Percentiles rank a stretch among this genome's conserved stretches.
Conservation (phyloP, 805 yeast species). For the Candida saitoana region DNA sequence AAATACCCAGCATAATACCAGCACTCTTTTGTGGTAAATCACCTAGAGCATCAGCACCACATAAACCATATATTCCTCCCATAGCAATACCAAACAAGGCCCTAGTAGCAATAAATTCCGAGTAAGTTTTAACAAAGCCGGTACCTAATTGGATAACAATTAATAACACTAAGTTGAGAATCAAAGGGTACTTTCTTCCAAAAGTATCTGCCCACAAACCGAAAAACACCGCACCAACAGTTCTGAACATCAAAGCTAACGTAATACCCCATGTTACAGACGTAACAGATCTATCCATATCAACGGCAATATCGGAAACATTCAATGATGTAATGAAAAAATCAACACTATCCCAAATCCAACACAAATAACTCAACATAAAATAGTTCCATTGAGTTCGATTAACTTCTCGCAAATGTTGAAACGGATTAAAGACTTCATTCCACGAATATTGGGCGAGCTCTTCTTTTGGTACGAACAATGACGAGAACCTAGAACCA, state of each 20-base stretch:
- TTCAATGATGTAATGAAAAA: constrained; percentile 60
- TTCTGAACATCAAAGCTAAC: constrained; percentile 62
- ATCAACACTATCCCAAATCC: constrained; percentile 73
- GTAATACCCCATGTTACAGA: constrained; percentile 71
- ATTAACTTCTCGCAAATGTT: constrained; percentile 33
- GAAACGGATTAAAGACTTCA: constrained; percentile 44
- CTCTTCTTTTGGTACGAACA: constrained; percentile 44
- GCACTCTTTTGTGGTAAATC: constrained; percentile 58
- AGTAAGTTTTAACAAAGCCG: constrained; percentile 57
- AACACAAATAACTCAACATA: constrained; percentile 55
- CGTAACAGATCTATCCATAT: constrained; percentile 39
- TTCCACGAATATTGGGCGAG: constrained; percentile 29
- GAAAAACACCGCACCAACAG: constrained; percentile 66
- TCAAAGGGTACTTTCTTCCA: constrained; percentile 4
- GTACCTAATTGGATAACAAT: constrained; percentile 59
- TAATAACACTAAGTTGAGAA: constrained; percentile 38
- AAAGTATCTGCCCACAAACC: constrained; percentile 46
- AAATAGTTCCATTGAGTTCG: constrained; percentile 54
- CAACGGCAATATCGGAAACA: constrained; percentile 45
- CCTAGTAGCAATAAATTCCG: constrained; percentile 57
- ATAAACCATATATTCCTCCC: constrained; percentile 70
- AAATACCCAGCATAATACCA: constrained; percentile 59
- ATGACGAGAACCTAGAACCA: constrained; percentile 45
- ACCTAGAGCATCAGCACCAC: constrained; percentile 63
- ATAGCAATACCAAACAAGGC: constrained; percentile 65